phyloP scores from a whole-genome alignment of 2,329 filamentous ascomycete species.

The Xylaria sp. region DNA sequence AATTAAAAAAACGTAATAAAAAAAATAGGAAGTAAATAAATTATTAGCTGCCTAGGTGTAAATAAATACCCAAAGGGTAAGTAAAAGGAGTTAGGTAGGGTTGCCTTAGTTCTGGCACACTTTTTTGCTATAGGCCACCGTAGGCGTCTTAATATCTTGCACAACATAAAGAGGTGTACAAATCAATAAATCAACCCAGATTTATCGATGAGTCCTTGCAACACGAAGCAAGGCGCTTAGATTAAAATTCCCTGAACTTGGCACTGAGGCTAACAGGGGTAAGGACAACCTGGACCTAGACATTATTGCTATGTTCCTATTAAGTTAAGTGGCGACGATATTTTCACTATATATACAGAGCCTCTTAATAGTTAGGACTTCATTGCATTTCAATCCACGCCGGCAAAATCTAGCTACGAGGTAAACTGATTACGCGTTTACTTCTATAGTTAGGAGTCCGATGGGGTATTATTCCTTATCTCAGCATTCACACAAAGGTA shows the following conservation, averaged over 20 bases:
- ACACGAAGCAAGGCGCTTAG: no score
- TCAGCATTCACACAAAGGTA: not conserved
- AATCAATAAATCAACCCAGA: no score
- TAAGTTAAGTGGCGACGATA: not conserved
- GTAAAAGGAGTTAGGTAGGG: no score
- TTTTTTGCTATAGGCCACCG: no score
- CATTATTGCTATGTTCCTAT: not conserved
- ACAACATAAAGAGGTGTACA: no score
- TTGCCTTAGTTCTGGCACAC: no score
- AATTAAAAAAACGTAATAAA: no score
- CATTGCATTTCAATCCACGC: not conserved
- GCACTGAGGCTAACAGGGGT: not conserved
- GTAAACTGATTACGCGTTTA: not conserved
- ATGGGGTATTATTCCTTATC: not conserved
- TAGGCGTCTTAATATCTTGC: no score
- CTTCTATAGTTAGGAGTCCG: constrained; percentile 2
- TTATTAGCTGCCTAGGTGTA: no score
- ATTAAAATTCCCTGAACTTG: not conserved
- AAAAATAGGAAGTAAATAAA: no score
- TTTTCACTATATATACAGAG: not conserved
- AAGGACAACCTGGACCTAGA: not conserved
- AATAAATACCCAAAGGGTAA: no score
- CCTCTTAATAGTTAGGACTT: not conserved
- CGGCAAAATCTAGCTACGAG: no score
- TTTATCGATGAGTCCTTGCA: not conserved